Conservation (phyloP, 2,329 filamentous ascomycete species). For the Colletotrichum karsti region DNA sequence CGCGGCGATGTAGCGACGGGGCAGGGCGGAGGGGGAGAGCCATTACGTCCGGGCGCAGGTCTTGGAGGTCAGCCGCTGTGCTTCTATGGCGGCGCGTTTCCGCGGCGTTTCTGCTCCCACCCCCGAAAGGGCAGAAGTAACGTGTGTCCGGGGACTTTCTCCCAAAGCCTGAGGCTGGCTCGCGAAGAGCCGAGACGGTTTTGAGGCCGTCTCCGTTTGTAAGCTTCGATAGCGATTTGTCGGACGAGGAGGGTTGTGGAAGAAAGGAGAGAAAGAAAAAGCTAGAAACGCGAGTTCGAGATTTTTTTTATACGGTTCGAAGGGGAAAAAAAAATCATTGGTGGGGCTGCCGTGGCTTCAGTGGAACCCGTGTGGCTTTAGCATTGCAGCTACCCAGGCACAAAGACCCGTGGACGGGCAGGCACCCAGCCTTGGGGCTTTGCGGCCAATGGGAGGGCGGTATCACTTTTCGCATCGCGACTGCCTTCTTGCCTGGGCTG, state of each 20-base stretch:
- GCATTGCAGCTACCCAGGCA: not conserved
- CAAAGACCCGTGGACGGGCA: not conserved
- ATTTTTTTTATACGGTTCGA: conserved; percentile 24
- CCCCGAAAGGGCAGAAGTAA: conserved; percentile 52
- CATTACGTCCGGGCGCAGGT: conserved; percentile 58
- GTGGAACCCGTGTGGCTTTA: conserved; percentile 2
- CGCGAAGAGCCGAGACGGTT: conserved; percentile 42
- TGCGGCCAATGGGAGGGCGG: conserved; percentile 8
- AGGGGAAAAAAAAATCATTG: conserved; percentile 1
- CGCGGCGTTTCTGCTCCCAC: conserved; percentile 62
- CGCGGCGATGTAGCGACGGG: conserved; percentile 55
- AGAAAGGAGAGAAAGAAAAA: conserved; percentile 44
- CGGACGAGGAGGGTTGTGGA: conserved; percentile 85
- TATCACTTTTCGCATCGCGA: conserved; percentile 29
- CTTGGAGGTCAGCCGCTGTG: conserved; percentile 87
- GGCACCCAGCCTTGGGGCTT: conserved; percentile 26
- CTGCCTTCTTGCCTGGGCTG: conserved; percentile 15
- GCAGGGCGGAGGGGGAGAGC: conserved; percentile 43
- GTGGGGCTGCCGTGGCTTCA: conserved; percentile 22
- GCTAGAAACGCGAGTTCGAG: not conserved
- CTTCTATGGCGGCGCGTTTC: conserved; percentile 99
- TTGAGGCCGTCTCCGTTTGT: conserved; percentile 77
- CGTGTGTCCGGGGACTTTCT: conserved; percentile 99
- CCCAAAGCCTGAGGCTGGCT: conserved; percentile 78
- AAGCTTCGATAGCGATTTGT: conserved; percentile 99